These are phyloP conservation scores for Malus hybrid DNA, from an alignment of 331 rosid species.

Conservation along the genomic window DNA sequence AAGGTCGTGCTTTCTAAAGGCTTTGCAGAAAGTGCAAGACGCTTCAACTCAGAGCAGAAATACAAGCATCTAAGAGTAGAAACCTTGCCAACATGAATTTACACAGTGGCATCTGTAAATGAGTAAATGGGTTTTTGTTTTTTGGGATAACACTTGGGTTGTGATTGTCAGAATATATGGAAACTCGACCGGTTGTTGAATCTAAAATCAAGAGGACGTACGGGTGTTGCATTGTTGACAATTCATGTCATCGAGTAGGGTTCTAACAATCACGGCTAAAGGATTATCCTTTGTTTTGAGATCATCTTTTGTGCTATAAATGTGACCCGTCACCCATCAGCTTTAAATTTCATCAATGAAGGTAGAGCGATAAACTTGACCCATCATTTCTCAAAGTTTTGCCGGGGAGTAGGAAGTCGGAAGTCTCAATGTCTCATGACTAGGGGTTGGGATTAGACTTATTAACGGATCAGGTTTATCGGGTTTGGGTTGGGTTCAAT, in stretches of 20 bases:
- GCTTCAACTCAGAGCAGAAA: slow-evolving; percentile 75
- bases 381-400: background rate
- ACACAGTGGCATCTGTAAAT: background rate
- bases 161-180: background rate
- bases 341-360: background rate
- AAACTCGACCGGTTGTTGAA: background rate
- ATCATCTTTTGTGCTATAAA: background rate
- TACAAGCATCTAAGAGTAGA: slow-evolving; percentile 70
- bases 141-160: background rate
- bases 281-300: background rate
- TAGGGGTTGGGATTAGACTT: background rate
- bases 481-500: no score
- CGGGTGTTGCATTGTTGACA: background rate
- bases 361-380: background rate
- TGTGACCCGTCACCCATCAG: background rate
- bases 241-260: background rate
- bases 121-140: background rate
- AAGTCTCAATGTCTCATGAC: background rate
- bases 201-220: background rate
- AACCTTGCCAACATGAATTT: slow-evolving; percentile 16
- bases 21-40: slow-evolving; percentile 42
- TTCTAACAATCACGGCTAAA: background rate
- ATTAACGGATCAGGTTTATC: no score
- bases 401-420: background rate
- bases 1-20: slow-evolving; percentile 46